phyloP scores from a whole-genome alignment of 2,329 filamentous ascomycete genomes.

The Alternaria brassicicola region DNA sequence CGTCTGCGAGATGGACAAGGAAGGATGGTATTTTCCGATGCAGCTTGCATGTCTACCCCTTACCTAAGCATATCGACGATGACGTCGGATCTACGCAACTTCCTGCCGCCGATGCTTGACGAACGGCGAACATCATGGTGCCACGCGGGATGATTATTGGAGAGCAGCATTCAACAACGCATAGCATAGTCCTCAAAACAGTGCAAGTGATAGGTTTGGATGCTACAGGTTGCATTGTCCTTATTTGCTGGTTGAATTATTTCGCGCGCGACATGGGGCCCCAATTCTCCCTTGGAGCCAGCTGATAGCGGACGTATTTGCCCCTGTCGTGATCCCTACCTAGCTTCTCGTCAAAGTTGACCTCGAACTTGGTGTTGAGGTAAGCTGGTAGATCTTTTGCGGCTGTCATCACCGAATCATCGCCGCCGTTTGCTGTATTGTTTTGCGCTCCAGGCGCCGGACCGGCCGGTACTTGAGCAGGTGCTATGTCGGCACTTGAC shows the following conservation, averaged over 20 bases:
- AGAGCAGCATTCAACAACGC: not conserved
- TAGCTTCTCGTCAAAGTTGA: slow-evolving; percentile 80
- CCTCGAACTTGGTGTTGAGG: slow-evolving; percentile 55
- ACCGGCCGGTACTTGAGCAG: slow-evolving; percentile 4
- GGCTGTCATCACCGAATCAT: not conserved
- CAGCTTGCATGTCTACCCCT: not conserved
- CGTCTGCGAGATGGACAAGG: not conserved
- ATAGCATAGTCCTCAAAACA: not conserved
- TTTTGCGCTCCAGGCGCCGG: slow-evolving; percentile 9
- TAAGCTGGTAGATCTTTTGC: slow-evolving; percentile 29
- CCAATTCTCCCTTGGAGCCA: slow-evolving; percentile 92
- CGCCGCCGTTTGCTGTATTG: slow-evolving; percentile 5
- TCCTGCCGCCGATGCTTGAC: slow-evolving; percentile 4
- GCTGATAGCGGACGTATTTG: slow-evolving; percentile 83
- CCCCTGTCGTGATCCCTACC: slow-evolving; percentile 70
- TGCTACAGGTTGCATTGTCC: not conserved
- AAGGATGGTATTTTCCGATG: not conserved
- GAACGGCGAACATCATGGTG: slow-evolving; percentile 1
- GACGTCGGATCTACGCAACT: slow-evolving; percentile 8
- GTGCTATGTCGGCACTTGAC: not conserved
- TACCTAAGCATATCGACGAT: slow-evolving; percentile 6
- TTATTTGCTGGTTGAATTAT: slow-evolving; percentile 22
- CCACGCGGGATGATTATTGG: slow-evolving; percentile 4
- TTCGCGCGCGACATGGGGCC: slow-evolving; percentile 73
- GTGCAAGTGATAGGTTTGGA: not conserved